A percentile compares a stretch with the other conserved stretches of the same genome.
phyloP scores from a whole-genome alignment of 2,329 filamentous ascomycete species.

The Tolypocladium cylindrosporum region DNA sequence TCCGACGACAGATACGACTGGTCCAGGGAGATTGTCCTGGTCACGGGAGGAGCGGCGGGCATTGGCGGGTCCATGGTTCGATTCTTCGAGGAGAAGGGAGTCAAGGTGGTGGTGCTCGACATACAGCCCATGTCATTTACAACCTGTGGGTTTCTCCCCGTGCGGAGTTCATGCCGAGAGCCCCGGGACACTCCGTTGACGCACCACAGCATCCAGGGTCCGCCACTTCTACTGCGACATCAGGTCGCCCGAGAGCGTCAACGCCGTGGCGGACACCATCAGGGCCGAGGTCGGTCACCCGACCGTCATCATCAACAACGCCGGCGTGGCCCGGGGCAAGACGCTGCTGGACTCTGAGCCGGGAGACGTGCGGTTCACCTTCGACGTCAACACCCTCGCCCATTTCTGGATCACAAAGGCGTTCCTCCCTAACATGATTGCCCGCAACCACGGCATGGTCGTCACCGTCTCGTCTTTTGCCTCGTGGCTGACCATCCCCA shows the following conservation, averaged over 20 bases:
- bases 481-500: slow-evolving; percentile 48
- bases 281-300: slow-evolving; percentile 49
- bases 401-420: slow-evolving; percentile 58
- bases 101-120: slow-evolving; percentile 65
- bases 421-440: slow-evolving; percentile 57
- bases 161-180: neutral
- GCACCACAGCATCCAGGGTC: slow-evolving; percentile 35
- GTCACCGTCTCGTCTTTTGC: slow-evolving; percentile 60
- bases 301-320: slow-evolving; percentile 65
- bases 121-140: slow-evolving; percentile 50
- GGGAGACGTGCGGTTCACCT: slow-evolving; percentile 53
- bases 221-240: slow-evolving; percentile 63
- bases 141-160: slow-evolving; percentile 26
- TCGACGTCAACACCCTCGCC: slow-evolving; percentile 59
- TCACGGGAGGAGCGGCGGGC: slow-evolving; percentile 66
- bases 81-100: slow-evolving; percentile 51
- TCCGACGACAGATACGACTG: slow-evolving; percentile 45
- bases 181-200: neutral
- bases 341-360: slow-evolving; percentile 49
- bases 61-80: slow-evolving; percentile 60
- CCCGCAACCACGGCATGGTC: slow-evolving; percentile 59
- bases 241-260: slow-evolving; percentile 44
- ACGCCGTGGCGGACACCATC: slow-evolving; percentile 40
- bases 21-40: slow-evolving; percentile 58
- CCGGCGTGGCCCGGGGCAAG: slow-evolving; percentile 52